Evolutionary conservation across 1,284 basidiomycete species (phyloP).

Genomic region (Heterobasidion annosum): DNA sequence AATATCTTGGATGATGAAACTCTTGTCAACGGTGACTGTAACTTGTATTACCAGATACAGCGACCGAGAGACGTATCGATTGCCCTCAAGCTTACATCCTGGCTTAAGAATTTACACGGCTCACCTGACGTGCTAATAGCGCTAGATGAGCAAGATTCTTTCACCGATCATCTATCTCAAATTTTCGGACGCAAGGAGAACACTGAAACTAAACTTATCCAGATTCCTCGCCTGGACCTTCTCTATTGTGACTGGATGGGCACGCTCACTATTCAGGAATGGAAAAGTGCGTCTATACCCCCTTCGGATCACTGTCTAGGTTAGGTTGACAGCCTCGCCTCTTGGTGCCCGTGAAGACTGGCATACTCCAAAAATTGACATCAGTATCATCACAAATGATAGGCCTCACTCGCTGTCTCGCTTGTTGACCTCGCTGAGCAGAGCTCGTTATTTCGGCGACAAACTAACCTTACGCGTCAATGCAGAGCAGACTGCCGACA

Average conservation of each 20-base stretch:
- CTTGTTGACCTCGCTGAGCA: slow-evolving; percentile 52
- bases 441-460: slow-evolving; percentile 63
- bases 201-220: slow-evolving; percentile 26
- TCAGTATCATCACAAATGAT: slow-evolving; percentile 70
- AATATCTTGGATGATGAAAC: slow-evolving; percentile 4
- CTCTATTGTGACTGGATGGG: slow-evolving; percentile 57
- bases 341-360: slow-evolving; percentile 43
- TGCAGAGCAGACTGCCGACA: slow-evolving; percentile 66
- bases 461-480: slow-evolving; percentile 53
- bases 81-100: slow-evolving; percentile 4
- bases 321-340: slow-evolving; percentile 6
- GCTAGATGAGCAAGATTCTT: slow-evolving; percentile 3
- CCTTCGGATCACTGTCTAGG: background rate
- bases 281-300: slow-evolving; percentile 33
- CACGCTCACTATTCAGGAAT: slow-evolving; percentile 43
- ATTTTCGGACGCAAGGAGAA: slow-evolving; percentile 2
- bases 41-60: slow-evolving; percentile 10
- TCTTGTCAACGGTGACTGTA: slow-evolving; percentile 15
- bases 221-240: slow-evolving; percentile 44
- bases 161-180: slow-evolving; percentile 4
- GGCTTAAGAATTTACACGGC: slow-evolving; percentile 5
- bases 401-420: slow-evolving; percentile 64
- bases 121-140: slow-evolving; percentile 13
- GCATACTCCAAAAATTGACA: slow-evolving; percentile 57
- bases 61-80: slow-evolving; percentile 1